phyloP scores from a whole-genome alignment of 2,329 filamentous ascomycete genomes.

The Teratosphaeria viscida region DNA sequence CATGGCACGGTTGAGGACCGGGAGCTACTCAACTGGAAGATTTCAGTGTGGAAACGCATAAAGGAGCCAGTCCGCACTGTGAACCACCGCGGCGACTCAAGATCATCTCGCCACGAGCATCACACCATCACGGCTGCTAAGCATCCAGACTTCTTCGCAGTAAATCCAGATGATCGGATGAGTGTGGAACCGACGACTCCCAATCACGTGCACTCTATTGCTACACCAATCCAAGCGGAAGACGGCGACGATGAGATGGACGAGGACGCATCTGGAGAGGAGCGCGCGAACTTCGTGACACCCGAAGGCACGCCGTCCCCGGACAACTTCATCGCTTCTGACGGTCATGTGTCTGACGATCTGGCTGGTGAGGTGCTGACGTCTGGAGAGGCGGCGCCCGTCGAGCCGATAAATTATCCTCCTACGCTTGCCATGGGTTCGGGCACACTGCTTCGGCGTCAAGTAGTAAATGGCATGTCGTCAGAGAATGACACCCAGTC shows the following conservation, averaged over 20 bases:
- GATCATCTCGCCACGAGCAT: not conserved
- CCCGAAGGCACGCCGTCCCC: slow-evolving; percentile 4
- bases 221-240: not conserved
- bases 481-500: not conserved
- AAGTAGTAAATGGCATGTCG: not conserved
- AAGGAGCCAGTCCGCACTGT: slow-evolving; percentile 18
- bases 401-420: not conserved
- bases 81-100: not conserved
- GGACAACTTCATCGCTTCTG: not conserved
- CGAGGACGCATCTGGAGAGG: not conserved
- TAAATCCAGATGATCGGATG: slow-evolving; percentile 15
- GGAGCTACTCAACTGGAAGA: slow-evolving; percentile 41
- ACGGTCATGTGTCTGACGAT: not conserved
- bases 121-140: not conserved
- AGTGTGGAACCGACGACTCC: slow-evolving; percentile 13
- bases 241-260: not conserved
- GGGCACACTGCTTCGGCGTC: not conserved
- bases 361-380: not conserved
- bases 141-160: not conserved
- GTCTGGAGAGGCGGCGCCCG: not conserved
- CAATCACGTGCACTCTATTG: not conserved
- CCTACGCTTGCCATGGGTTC: not conserved
- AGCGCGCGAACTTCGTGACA: slow-evolving; percentile 11
- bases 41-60: slow-evolving; percentile 28
- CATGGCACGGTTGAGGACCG: slow-evolving; percentile 56